Evolutionary conservation across 257 asterid species (phyloP), one percentile per base, ranked within the genome.

Genomic region (Scutellaria barbata): DNA sequence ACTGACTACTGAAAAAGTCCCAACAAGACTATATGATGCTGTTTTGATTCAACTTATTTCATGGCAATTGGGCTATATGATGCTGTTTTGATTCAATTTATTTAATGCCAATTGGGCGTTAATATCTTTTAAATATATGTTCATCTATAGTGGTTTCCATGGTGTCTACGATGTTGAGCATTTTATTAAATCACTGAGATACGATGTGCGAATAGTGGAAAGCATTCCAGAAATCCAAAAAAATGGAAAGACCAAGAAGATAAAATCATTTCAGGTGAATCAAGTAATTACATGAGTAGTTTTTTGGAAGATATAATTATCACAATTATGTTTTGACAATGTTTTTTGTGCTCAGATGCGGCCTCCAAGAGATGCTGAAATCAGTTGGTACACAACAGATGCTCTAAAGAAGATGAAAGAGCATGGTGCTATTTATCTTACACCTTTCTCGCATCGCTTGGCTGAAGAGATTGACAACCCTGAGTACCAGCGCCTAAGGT

Each of bases 341-440:
- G 63, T 65, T 72, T 46, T 59, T 68, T 81, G 41, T 54, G 52
- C 70, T 73, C 85, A 91, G 99, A 73, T 91, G 71, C 89, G 90
- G 46, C 99, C 99, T 68, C 95, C 95, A 33, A 88, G 99, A 87
- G 98, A 94, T 88, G 98, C 99, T 78, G 85, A 97, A 30, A 63
- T 85, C 60, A 90, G 95, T 83, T 94, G 99, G 99, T 94, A 94
- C 81, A 88, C 90, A 42, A 81, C 87, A 10, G 90, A 71, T 62
- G 98, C 98, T 75, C 71, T 91, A 76, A 77, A 81, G 70, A 91
- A 86, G 84, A 94, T 94, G 99, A 88, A 83, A 84, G 95, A 94
- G 81, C 95, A 91, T 57, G 95, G 98, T 77, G 98, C 98, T 63
- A 88, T 94, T 72, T 94, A 94, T 88, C 96, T 94, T 25, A 91